Evolutionary conservation across 2,329 filamentous ascomycete genomes (phyloP), one percentile per base, ranked within the genome.

Genomic region (Talaromyces sp.): DNA sequence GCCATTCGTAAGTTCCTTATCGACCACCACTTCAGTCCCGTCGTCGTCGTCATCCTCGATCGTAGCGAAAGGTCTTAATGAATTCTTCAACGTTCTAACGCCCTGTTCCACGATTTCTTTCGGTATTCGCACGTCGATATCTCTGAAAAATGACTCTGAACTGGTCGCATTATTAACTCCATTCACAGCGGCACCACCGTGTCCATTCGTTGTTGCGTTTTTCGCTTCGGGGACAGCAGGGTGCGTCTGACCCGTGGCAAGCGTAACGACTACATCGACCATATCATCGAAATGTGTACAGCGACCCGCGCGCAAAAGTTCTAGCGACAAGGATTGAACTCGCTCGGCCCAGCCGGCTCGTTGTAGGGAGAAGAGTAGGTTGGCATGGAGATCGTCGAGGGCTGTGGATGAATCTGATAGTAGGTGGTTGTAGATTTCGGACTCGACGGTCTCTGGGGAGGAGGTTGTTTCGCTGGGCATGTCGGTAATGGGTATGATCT

Each of bases 281-380:
- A 84, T 75, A 56, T 86, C 81, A 55, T 81, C 78, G 63, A 81
- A 83, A 33, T 77, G 82, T 57, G 78, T 78, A 66, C 80, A 82
- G 56, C 82, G 79, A 48, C 82, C 82, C 25, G 77, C 80, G 63
- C 83, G 80, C 56, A 86, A 78, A 40, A 86, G 76, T 57, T 81
- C 75, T 48, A 79, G 78, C 17, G 83, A 76, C 60, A 85, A 79
- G 48, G 73, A 73, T 58, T 79, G 79, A 60, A 87, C 75, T 28
- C 76, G 75, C 64, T 82, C 77, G 41, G 80, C 80, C 83, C 83
- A 87, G 63, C 83, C 83, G n/a, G 75, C 71, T 55, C 80, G 76
- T 64, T 83, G 79, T 10, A 86, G 77, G 21, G 79, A 77, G 65
- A 82, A 77, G 59, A 79, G 75, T 25, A 86, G 75, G 1, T 78